Percentiles rank a stretch among this genome's conserved stretches.
Evolutionary conservation across 768 basidiomycete genomes (phyloP).

Genomic region (Grammothele lineata): DNA sequence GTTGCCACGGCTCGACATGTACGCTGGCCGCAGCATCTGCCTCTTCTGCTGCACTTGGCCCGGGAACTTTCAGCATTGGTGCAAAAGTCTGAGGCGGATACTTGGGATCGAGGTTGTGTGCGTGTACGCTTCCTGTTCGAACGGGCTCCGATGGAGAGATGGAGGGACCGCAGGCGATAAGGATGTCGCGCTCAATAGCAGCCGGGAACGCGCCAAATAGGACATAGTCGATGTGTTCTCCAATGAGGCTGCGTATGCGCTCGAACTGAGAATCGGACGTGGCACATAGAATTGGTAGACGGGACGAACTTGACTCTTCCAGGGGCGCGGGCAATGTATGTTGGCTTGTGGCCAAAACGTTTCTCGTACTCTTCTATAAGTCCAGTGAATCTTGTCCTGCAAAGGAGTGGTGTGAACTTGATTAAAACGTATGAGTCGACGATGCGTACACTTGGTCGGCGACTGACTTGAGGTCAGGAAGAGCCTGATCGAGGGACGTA

Average conservation of each 20-base stretch:
- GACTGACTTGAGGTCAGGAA: constrained; percentile 48
- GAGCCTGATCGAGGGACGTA: constrained; percentile 51
- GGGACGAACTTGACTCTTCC: constrained; percentile 75
- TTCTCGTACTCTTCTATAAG: constrained; percentile 57
- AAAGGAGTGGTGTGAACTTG: background rate
- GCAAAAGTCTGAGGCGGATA: constrained; percentile 58
- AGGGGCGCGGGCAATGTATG: constrained; percentile 72
- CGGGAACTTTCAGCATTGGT: constrained; percentile 36
- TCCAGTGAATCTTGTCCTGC: constrained; percentile 52
- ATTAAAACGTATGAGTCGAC: background rate
- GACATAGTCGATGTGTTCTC: constrained; percentile 83
- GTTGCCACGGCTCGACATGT: constrained; percentile 55
- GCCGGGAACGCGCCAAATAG: constrained; percentile 81
- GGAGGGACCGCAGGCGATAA: constrained; percentile 65
- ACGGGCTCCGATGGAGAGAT: constrained; percentile 17
- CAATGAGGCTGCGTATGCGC: constrained; percentile 32
- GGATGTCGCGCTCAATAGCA: constrained; percentile 81
- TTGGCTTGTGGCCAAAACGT: constrained; percentile 62
- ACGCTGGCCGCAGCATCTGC: constrained; percentile 31
- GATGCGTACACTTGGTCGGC: constrained; percentile 40
- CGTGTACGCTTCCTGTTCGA: constrained; percentile 49
- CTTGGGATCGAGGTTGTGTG: constrained; percentile 57
- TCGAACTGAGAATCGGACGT: background rate
- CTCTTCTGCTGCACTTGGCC: constrained; percentile 24
- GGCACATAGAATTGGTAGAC: constrained; percentile 29